A percentile compares a stretch with the other conserved stretches of the same genome.
These are phyloP conservation scores for Naganishia onofrii DNA, from an alignment of 768 basidiomycete species.

Conservation along the genomic window DNA sequence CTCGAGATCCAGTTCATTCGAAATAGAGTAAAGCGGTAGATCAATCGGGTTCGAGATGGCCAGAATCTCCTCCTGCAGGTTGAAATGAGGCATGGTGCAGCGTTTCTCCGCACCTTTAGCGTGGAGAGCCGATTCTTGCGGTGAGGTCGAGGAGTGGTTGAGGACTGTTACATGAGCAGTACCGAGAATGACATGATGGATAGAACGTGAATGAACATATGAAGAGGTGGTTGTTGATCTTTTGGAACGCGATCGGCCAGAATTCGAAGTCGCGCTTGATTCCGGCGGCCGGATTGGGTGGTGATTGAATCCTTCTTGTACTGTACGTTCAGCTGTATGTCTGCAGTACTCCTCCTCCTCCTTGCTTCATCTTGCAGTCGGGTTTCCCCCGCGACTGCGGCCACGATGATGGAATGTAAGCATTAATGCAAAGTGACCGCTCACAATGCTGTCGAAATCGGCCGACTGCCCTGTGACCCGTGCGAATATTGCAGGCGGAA, in stretches of 20 bases:
- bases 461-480: too few species aligned
- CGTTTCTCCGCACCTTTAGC: slow-evolving; percentile 31
- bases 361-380: too few species aligned
- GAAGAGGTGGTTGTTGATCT: slow-evolving; percentile 10
- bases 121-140: neutral
- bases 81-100: slow-evolving; percentile 55
- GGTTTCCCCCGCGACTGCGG: too few species aligned
- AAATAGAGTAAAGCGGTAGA: slow-evolving; percentile 63
- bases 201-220: slow-evolving; percentile 7
- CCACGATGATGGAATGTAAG: too few species aligned
- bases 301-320: too few species aligned
- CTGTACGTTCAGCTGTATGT: too few species aligned
- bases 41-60: slow-evolving; percentile 58
- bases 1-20: slow-evolving; percentile 66
- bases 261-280: too few species aligned
- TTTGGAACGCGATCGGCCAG: neutral
- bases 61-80: slow-evolving; percentile 75
- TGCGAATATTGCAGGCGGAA: too few species aligned
- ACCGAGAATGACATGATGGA: neutral
- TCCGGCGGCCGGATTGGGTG: too few species aligned
- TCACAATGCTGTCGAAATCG: too few species aligned
- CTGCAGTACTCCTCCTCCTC: too few species aligned
- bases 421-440: too few species aligned
- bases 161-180: neutral
- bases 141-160: neutral